A percentile compares a stretch with the other conserved stretches of the same genome.
phyloP scores from a whole-genome alignment of 495 filamentous ascomycete genomes.

The Gamarada debralockiae region DNA sequence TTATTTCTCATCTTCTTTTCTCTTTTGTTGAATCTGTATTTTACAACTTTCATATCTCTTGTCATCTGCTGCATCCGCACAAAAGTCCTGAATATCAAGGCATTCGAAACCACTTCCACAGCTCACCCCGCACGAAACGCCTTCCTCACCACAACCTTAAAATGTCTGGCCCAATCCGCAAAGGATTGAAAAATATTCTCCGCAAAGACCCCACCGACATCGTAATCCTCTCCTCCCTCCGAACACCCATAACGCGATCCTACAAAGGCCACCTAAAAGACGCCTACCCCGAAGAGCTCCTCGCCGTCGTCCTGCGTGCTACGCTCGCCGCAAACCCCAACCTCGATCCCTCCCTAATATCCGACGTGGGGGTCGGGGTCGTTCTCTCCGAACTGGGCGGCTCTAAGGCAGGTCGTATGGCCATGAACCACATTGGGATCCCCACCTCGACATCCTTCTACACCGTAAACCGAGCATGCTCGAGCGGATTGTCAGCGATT shows the following conservation, averaged over 20 bases:
- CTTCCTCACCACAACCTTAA: slow-evolving; percentile 6
- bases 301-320: slow-evolving; percentile 75
- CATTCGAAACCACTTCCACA: no score
- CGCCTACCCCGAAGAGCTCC: slow-evolving; percentile 86
- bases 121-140: neutral
- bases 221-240: slow-evolving; percentile 83
- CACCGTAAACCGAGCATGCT: slow-evolving; percentile 86
- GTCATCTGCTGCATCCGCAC: no score
- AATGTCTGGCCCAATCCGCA: slow-evolving; percentile 23
- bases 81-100: no score
- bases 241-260: slow-evolving; percentile 79
- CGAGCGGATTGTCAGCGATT: slow-evolving; percentile 71
- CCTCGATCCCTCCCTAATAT: slow-evolving; percentile 65
- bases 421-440: slow-evolving; percentile 76
- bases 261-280: slow-evolving; percentile 82
- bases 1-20: no score
- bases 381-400: slow-evolving; percentile 90
- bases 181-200: slow-evolving; percentile 72
- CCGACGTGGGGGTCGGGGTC: slow-evolving; percentile 82
- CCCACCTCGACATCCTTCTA: slow-evolving; percentile 70
- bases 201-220: slow-evolving; percentile 76
- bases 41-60: no score
- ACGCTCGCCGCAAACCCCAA: slow-evolving; percentile 73
- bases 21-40: no score
- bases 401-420: slow-evolving; percentile 88